Evolutionary conservation across 2,329 filamentous ascomycete species (phyloP).

Genomic region (Aureobasidium sp.): DNA sequence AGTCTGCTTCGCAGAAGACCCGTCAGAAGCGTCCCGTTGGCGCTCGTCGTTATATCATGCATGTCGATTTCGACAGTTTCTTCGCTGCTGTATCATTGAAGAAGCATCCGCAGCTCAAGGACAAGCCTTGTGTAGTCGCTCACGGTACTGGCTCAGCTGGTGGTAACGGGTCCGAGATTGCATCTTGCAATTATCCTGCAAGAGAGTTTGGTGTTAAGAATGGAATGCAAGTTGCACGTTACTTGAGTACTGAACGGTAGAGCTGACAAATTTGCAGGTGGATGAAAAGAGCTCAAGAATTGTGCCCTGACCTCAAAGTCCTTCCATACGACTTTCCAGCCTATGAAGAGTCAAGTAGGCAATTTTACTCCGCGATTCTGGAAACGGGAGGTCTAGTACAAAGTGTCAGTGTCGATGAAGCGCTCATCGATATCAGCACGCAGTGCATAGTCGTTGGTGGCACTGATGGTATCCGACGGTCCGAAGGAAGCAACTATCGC

Average conservation of each 20-base stretch:
- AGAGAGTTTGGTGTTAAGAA: constrained; percentile 83
- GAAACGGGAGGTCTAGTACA: constrained; percentile 76
- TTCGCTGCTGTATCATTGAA: constrained; percentile 89
- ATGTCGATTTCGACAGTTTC: constrained; percentile 98
- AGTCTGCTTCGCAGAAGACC: constrained; percentile 42
- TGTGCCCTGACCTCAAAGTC: constrained; percentile 79
- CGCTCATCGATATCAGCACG: constrained; percentile 72
- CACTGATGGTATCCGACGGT: constrained; percentile 55
- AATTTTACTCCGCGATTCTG: constrained; percentile 81
- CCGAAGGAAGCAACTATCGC: constrained; percentile 61
- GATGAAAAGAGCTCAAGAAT: constrained; percentile 83
- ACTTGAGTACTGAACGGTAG: neutral
- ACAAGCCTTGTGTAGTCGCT: constrained; percentile 80
- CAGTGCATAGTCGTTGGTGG: constrained; percentile 58
- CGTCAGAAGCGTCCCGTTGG: constrained; percentile 51
- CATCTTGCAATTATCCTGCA: constrained; percentile 93
- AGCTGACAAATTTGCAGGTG: constrained; percentile 39
- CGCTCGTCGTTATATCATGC: constrained; percentile 72
- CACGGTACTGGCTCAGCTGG: constrained; percentile 62
- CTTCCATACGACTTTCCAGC: constrained; percentile 93
- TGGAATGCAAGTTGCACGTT: constrained; percentile 55
- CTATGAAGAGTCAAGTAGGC: constrained; percentile 82
- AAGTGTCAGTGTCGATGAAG: constrained; percentile 95
- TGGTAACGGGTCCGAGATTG: constrained; percentile 71
- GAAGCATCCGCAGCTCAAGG: constrained; percentile 62